Evolutionary conservation across 108 stramenopile species (phyloP).

Genomic region (Fistulifera solaris): DNA sequence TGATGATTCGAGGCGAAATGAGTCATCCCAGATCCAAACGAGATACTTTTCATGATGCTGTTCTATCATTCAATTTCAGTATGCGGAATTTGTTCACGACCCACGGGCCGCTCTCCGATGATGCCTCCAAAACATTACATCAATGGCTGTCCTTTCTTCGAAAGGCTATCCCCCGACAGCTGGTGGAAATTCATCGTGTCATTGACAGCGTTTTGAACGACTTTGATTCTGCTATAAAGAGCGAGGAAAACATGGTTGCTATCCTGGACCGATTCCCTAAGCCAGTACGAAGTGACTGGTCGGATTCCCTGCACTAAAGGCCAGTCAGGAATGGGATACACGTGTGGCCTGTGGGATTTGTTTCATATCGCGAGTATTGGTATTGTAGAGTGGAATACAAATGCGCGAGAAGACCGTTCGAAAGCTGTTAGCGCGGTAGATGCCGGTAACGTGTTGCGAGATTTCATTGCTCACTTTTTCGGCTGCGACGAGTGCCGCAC

Average conservation of each 20-base stretch:
- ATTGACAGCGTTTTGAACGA: conserved; percentile 32
- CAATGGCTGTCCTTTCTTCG: conserved; percentile 44
- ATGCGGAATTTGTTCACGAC: conserved; percentile 54
- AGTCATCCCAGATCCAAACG: conserved; percentile 21
- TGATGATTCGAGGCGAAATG: too few relatives aligned
- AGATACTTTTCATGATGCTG: conserved; percentile 61
- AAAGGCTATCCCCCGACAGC: conserved; percentile 33
- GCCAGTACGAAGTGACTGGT: conserved; percentile 24
- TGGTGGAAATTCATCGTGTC: conserved; percentile 39
- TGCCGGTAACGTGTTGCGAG: conserved; percentile 18
- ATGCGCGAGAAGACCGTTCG: conserved; percentile 8
- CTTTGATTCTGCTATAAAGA: conserved; percentile 25
- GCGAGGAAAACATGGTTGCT: conserved; percentile 27
- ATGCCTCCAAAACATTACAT: conserved; percentile 11
- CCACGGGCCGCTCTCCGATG: conserved; percentile 20
- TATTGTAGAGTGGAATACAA: conserved; percentile 61
- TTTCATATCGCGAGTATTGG: conserved; percentile 76
- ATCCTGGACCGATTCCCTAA: conserved; percentile 19
- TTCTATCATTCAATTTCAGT: conserved; percentile 57
- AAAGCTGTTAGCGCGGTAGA: conserved; percentile 11
- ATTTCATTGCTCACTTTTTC: conserved; percentile 67
- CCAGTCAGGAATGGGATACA: conserved; percentile 44
- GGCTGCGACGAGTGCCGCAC: conserved; percentile 59
- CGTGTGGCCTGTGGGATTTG: conserved; percentile 81
- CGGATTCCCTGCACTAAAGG: conserved; percentile 27